Evolutionary conservation across 192 early-diverging fungal species (phyloP), one percentile per base, ranked within the genome.

Genomic region (Backusella parvicylindrica): DNA sequence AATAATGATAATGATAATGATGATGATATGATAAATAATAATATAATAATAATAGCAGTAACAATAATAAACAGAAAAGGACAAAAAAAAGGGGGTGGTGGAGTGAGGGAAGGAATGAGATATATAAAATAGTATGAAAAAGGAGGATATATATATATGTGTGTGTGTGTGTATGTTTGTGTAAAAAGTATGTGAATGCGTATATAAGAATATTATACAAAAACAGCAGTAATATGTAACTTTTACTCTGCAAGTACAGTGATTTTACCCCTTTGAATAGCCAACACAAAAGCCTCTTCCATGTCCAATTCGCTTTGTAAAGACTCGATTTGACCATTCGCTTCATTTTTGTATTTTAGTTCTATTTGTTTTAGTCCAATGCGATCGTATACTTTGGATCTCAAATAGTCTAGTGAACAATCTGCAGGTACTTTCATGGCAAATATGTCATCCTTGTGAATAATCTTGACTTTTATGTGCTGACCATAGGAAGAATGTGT

Each of bases 381-480:
- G 64, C 87, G 86, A 38, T 85, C 82, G 32, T 84, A 84, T 47
- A 92, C 82, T 71, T 87, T 85, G 67, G 85, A 80, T 74, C 85
- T 82, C 12, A 92, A 79, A 30, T 82, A 72, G 7, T 73, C 77
- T 64, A 88, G 83, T 5, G 84, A 85, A 70, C 88, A 79, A 63
- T 85, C 81, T 6, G 84, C 80, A 0, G 88, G 86, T 68, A 92
- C 77, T 63, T 86, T 87, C 70, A 92, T 86, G 2, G 91, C 91
- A 72, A 89, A 85, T 73, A 91, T 86, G 71, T 92, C 91, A 32
- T 84, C 86, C 60, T 85, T 82, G 74, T 88, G 84, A 68, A 79
- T 85, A 37, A 92, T 84, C 79, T 92, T 92, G 41, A 90, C 84
- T 79, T 91, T 92, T 37, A 92, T 72, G 72, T 68, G 49, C 78